Evolutionary conservation across 2,329 filamentous ascomycete genomes (phyloP).

Genomic region (Fusarium illudens): DNA sequence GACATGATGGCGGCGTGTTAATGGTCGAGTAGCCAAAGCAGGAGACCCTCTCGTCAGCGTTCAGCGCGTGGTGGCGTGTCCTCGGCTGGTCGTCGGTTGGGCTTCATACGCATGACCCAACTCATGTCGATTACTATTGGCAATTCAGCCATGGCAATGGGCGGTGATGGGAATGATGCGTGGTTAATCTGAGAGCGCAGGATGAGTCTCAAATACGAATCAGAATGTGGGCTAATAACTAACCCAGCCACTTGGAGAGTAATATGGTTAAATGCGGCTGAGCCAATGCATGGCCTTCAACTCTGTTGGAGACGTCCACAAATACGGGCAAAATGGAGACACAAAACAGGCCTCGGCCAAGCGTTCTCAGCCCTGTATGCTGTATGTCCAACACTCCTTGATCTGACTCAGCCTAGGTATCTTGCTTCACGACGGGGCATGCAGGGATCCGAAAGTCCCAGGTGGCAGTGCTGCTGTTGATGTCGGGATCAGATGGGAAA

Average conservation of each 20-base stretch:
- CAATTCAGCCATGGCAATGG: not conserved
- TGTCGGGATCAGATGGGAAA: not conserved
- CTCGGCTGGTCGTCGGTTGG: not conserved
- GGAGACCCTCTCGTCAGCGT: not conserved
- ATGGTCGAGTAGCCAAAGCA: not conserved
- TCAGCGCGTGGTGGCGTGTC: not conserved
- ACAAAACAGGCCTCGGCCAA: not conserved
- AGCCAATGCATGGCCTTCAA: not conserved
- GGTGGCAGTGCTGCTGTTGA: not conserved
- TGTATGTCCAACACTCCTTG: not conserved
- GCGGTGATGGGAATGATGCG: not conserved
- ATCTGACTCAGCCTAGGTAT: not conserved
- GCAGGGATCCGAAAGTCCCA: not conserved
- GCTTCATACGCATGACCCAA: not conserved
- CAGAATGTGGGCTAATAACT: not conserved
- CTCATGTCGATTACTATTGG: not conserved
- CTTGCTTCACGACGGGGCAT: not conserved
- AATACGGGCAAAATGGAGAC: not conserved
- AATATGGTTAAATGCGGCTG: not conserved
- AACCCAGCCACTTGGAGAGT: not conserved
- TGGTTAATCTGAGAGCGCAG: not conserved
- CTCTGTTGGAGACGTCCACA: not conserved
- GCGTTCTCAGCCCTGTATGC: not conserved
- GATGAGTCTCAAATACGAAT: not conserved
- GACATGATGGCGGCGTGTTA: constrained; percentile 8